Base-by-base conservation (phyloP, 345 rosid species). In the Lumnitzera racemosa region DNA sequence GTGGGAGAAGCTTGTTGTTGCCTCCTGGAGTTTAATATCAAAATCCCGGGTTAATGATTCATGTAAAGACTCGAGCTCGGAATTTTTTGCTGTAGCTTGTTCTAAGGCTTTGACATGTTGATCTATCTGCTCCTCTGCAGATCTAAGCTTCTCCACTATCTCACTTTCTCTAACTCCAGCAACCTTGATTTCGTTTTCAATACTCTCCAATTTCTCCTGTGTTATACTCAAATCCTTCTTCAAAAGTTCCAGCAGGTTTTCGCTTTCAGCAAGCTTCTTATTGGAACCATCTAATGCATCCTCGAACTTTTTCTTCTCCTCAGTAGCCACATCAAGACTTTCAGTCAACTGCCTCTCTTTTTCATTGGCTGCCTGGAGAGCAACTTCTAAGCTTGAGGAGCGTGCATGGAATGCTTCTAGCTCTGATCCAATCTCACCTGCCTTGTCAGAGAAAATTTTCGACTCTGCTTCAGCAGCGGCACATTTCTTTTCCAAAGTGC, bases 251-350 rank as follows among this genome's bases (percentile, higher is more conserved):
- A 84, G 71, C 31, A 84, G 69, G 82, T 74, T 81, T 74, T 88
- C 91, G 53, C 90, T 78, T 75, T 81, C 97, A 46, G 80, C 76
- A 61, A 86, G 75, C 83, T 84, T 84, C 68, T 36, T 61, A 53
- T 56, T 69, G 62, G 83, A 80, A 66, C 68, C 65, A 47, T 53
- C 76, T 47, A 78, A 82, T 41, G 74, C 75, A 16, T 79, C 91
- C 80, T 84, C 91, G 48, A 88, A 67, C 68, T 56, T 78, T 66
- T 82, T 83, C 84, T 85, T 86, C 81, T 90, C 98, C 52, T 74
- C 80, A 3, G 68, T 68, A 24, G 74, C 81, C 53, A 76, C 74
- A 47, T 76, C 78, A 51, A 95, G 72, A 70, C 68, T 66, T 62
- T 80, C 84, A 20, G 80, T 72, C 58, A 90, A 67, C 46, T 83